phyloP scores from a whole-genome alignment of 345 rosid genomes.

The Euphorbia peplus region DNA sequence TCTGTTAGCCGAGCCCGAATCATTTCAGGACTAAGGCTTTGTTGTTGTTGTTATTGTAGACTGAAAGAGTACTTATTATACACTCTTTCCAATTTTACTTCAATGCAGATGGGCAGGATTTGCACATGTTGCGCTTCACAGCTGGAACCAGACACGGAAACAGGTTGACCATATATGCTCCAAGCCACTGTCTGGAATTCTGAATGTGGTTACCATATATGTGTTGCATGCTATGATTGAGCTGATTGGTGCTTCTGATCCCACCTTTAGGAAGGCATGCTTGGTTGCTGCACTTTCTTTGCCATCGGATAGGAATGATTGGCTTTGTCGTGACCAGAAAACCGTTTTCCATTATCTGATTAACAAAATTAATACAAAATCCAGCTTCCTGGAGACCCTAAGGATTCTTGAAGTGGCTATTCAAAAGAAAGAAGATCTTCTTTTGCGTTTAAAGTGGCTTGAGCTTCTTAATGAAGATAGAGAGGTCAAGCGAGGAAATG shows the following conservation, averaged over 20 bases:
- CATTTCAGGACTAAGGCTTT: no score
- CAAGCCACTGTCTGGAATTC: constrained; percentile 25
- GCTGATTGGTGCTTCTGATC: constrained; percentile 37
- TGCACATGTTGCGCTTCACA: constrained; percentile 40
- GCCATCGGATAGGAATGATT: constrained; percentile 17
- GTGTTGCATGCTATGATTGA: constrained; percentile 43
- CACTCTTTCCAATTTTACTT: background rate
- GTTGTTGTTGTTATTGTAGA: no score
- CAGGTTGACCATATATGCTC: background rate
- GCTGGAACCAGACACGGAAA: constrained; percentile 35
- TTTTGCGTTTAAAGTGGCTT: constrained; percentile 46
- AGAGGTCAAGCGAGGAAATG: constrained; percentile 17
- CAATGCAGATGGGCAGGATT: constrained; percentile 62
- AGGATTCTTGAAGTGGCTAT: constrained; percentile 28
- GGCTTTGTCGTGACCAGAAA: constrained; percentile 43
- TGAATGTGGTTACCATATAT: constrained; percentile 27
- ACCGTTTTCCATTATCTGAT: constrained; percentile 32
- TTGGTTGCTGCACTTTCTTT: constrained; percentile 36
- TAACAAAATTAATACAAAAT: constrained; percentile 26
- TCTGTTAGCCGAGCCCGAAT: no score
- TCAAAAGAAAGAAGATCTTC: constrained; percentile 35
- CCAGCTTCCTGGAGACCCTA: constrained; percentile 33
- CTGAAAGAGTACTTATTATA: constrained; percentile 3
- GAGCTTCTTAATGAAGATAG: constrained; percentile 27
- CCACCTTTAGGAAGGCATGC: constrained; percentile 50